Base-by-base conservation (phyloP, 208 protist genomes). In the Blastocrithidia nonstop region DNA sequence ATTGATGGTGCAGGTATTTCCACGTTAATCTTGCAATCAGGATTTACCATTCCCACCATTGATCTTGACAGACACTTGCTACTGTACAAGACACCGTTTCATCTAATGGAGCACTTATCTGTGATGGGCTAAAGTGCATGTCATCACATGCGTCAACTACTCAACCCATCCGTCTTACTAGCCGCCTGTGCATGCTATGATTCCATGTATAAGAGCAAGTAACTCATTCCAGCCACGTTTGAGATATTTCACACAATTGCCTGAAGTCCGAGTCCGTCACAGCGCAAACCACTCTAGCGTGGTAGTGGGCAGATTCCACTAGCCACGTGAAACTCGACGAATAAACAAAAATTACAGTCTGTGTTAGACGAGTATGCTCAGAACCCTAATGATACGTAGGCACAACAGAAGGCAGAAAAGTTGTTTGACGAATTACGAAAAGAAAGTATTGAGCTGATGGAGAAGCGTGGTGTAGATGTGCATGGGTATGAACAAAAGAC, bases 171-270 rank as follows among this genome's bases (percentile, higher is more conserved):
- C 40, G 79, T 86, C 17, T 41, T 94, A 16, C 64, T 90, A 16
- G 68, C 64, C 27, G 61, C 72, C 2, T 81, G 69, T 31, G 79
- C 87, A 0, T 46, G 57, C 9, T 94, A 94, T 57, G 82, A 94
- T 47, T 39, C 51, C 21, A 78, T 94, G 73, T 94, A 88, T 57
- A 65, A 66, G 24, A 77, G 83, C 38, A 87, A 88, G 55, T 66
- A 79, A 8, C 62, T 88, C 17, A 77, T 74, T 20, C 87, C 87
- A 8, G 79, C 82, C 9, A 94, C 87, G 11, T 94, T 94, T 57
- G 87, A 92, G 61, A 59, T 94, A 1, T 87, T 94, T 41, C 74
- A 94, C 56, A 73, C 65, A 6, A 87, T 94, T 45, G 87, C 76
- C 35, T 94, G 87, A 83, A 83, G 77, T 42, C 82, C 82, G 20